phyloP scores from a whole-genome alignment of 148 eudicot species.

The Tetragonia tetragonoides region DNA sequence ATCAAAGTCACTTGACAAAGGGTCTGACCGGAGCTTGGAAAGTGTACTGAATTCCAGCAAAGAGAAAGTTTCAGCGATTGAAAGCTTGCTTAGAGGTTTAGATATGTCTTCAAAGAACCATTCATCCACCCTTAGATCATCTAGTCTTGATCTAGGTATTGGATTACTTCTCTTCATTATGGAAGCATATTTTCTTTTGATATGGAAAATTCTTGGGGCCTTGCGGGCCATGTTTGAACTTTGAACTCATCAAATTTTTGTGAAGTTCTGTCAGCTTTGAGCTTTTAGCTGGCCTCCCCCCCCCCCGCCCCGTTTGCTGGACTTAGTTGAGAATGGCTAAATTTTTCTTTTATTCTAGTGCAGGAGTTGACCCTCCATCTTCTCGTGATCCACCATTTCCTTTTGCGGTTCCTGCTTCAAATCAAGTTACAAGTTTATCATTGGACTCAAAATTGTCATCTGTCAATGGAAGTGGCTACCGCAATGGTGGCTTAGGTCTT shows the following conservation, averaged over 20 bases:
- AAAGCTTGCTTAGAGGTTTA: slow-evolving; percentile 92
- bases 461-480: slow-evolving; percentile 48
- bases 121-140: slow-evolving; percentile 57
- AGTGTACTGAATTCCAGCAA: slow-evolving; percentile 89
- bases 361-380: slow-evolving; percentile 99
- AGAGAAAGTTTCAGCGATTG: slow-evolving; percentile 98
- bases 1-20: slow-evolving; percentile 63
- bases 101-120: slow-evolving; percentile 62
- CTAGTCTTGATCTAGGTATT: slow-evolving; percentile 97
- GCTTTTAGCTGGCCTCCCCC: not conserved
- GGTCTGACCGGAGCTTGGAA: slow-evolving; percentile 83
- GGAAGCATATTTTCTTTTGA: no score
- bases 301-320: not conserved
- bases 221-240: not conserved
- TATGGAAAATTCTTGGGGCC: not conserved
- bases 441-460: slow-evolving; percentile 61
- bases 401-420: slow-evolving; percentile 92
- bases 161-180: slow-evolving; percentile 20
- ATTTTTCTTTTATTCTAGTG: slow-evolving; percentile 58
- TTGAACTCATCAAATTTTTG: not conserved
- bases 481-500: slow-evolving; percentile 66
- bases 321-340: slow-evolving; percentile 39
- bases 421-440: slow-evolving; percentile 53
- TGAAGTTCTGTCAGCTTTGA: not conserved
- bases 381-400: slow-evolving; percentile 99